Conservation (phyloP, 768 basidiomycete species). For the Serendipita sp. region DNA sequence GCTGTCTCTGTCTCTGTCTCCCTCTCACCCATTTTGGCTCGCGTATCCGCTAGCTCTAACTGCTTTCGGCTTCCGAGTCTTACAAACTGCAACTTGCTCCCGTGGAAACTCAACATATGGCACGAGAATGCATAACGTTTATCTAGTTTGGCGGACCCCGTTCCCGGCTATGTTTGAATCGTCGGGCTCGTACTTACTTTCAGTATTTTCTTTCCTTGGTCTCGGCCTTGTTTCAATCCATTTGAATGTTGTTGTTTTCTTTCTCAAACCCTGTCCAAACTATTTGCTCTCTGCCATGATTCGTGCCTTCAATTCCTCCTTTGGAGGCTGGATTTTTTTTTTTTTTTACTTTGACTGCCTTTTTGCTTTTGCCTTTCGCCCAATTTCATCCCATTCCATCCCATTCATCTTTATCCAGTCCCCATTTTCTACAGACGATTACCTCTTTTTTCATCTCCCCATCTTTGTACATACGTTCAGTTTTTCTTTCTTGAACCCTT, state of each 20-base stretch:
- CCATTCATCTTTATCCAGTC: not conserved
- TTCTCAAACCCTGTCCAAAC: no score
- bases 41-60: not conserved
- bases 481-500: not conserved
- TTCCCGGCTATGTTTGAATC: no score
- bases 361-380: no score
- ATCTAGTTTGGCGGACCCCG: not conserved
- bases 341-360: no score
- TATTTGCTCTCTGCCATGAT: no score
- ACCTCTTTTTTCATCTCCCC: not conserved
- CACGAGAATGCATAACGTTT: not conserved
- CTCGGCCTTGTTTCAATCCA: no score
- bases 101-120: not conserved
- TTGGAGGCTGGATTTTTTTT: no score
- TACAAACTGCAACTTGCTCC: not conserved
- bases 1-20: not conserved
- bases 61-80: not conserved
- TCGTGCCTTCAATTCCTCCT: no score
- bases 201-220: no score
- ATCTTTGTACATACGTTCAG: not conserved
- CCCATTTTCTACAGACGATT: no score
- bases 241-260: no score
- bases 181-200: no score
- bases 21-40: not conserved
- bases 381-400: not conserved